Conservation (phyloP, 164 flowering plant species). For the Dillenia turbinata region DNA sequence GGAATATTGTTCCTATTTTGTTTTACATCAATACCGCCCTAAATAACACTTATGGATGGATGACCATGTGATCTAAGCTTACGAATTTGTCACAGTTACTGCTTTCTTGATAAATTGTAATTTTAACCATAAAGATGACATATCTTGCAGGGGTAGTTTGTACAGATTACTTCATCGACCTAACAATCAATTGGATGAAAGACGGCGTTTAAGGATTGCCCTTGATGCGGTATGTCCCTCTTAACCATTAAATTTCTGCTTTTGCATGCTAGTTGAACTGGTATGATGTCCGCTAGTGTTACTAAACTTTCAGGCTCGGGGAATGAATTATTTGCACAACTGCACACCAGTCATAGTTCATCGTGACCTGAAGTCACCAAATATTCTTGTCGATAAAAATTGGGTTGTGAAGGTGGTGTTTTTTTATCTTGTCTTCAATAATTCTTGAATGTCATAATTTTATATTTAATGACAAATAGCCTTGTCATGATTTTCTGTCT, state of each 20-base stretch:
- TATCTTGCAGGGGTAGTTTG: constrained; percentile 84
- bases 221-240: constrained; percentile 69
- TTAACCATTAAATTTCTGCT: constrained; percentile 8
- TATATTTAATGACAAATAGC: neutral
- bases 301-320: constrained; percentile 68
- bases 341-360: constrained; percentile 84
- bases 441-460: too few relatives aligned
- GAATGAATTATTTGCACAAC: constrained; percentile 95
- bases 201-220: constrained; percentile 86
- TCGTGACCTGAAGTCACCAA: constrained; percentile 95
- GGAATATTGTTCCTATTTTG: too few relatives aligned
- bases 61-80: too few relatives aligned
- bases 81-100: too few relatives aligned
- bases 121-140: constrained; percentile 11
- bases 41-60: too few relatives aligned
- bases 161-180: constrained; percentile 84
- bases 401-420: constrained; percentile 90
- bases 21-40: too few relatives aligned
- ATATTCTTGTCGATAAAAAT: constrained; percentile 94
- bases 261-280: constrained; percentile 7
- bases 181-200: constrained; percentile 80
- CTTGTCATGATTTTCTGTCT: constrained; percentile 2
- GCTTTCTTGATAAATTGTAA: constrained; percentile 1
- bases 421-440: neutral
- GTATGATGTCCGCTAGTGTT: constrained; percentile 8